Conservation (phyloP, 2,329 filamentous ascomycete species). For the Raffaelea ambrosiae region DNA sequence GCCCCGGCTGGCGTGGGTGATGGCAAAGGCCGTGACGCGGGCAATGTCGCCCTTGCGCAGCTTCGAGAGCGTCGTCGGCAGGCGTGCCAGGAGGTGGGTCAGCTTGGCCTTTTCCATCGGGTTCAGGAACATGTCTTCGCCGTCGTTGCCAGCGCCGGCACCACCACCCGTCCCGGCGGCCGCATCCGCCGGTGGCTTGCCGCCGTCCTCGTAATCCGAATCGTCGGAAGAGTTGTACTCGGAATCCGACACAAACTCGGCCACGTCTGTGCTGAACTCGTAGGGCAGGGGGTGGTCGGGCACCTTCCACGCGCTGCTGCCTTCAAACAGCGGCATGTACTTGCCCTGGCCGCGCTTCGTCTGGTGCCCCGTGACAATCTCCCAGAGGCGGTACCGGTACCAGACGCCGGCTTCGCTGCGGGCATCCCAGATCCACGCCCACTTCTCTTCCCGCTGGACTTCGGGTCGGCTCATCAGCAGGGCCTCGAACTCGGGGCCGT, state of each 20-base stretch:
- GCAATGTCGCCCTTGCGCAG: conserved; percentile 81
- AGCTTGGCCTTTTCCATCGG: conserved; percentile 79
- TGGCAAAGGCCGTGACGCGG: conserved; percentile 77
- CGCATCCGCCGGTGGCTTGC: conserved; percentile 16
- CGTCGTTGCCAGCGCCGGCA: conserved; percentile 17
- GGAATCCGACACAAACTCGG: conserved; percentile 73
- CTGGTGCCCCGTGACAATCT: conserved; percentile 62
- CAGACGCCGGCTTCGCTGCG: conserved; percentile 72
- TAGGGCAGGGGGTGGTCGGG: conserved; percentile 68
- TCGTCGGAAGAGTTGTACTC: conserved; percentile 86
- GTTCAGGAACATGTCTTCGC: conserved; percentile 61
- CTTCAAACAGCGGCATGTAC: conserved; percentile 64
- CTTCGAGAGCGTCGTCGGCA: conserved; percentile 67
- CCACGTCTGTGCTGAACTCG: conserved; percentile 68
- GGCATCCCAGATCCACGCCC: conserved; percentile 90
- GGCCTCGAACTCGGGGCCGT: conserved; percentile 84
- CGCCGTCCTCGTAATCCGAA: conserved; percentile 56
- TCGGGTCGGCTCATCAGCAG: conserved; percentile 79
- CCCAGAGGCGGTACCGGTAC: conserved; percentile 89
- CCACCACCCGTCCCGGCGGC: conserved; percentile 22
- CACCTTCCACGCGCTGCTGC: conserved; percentile 66
- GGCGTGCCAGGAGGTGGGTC: conserved; percentile 69
- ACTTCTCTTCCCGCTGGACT: conserved; percentile 79
- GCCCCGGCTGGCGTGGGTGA: conserved; percentile 75
- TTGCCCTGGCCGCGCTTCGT: conserved; percentile 36